These are phyloP conservation scores for Stachybotrys echinatus DNA, from an alignment of 2,329 filamentous ascomycete genomes.

Conservation along the genomic window DNA sequence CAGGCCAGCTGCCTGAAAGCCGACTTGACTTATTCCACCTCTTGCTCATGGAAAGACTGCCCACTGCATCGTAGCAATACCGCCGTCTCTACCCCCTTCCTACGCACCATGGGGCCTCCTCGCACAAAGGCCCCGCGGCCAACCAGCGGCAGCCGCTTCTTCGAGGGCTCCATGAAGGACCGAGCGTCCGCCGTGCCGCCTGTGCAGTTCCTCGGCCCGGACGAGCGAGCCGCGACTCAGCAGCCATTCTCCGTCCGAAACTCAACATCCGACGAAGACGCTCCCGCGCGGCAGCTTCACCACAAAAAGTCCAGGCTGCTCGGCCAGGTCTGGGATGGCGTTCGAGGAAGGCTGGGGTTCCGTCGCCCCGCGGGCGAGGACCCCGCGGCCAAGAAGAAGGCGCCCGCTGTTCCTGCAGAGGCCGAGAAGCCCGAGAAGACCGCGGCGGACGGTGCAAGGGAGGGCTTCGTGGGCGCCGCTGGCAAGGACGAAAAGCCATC, in stretches of 20 bases:
- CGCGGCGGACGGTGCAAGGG: not conserved
- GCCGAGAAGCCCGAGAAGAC: not conserved
- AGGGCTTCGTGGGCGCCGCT: not conserved
- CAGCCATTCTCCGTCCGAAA: slow-evolving; percentile 10
- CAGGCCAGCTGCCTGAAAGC: not conserved
- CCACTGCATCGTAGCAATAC: not conserved
- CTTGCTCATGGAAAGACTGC: not conserved
- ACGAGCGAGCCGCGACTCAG: slow-evolving; percentile 25
- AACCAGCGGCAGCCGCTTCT: slow-evolving; percentile 47
- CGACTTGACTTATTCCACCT: not conserved
- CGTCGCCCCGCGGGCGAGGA: slow-evolving; percentile 10
- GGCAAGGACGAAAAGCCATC: slow-evolving; percentile 19
- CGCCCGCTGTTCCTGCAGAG: not conserved
- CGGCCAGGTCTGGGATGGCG: slow-evolving; percentile 33
- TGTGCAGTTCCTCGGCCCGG: slow-evolving; percentile 53
- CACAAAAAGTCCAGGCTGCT: slow-evolving; percentile 23
- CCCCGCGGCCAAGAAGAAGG: slow-evolving; percentile 7
- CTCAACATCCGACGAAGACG: not conserved
- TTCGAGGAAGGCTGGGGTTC: slow-evolving; percentile 25
- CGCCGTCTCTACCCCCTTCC: not conserved
- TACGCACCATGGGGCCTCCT: slow-evolving; percentile 19
- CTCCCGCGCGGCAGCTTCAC: not conserved
- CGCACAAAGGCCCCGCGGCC: slow-evolving; percentile 24
- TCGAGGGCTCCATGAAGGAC: slow-evolving; percentile 85
- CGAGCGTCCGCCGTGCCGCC: slow-evolving; percentile 68